These are phyloP conservation scores for Arctostaphylos glauca DNA, from an alignment of 148 eudicot species.

Conservation along the genomic window DNA sequence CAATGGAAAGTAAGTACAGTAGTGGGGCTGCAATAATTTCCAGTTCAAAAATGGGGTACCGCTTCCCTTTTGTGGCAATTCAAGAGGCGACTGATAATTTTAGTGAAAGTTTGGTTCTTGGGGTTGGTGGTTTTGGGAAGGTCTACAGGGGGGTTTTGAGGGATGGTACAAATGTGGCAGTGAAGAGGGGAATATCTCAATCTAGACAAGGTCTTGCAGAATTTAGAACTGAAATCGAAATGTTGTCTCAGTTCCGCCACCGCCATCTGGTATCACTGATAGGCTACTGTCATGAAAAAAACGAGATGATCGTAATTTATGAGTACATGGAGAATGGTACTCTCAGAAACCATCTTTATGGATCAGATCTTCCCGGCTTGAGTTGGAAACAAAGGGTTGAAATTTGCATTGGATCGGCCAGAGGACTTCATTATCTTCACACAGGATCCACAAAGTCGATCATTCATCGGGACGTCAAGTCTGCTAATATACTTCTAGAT, in stretches of 20 bases:
- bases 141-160: conserved; percentile 57
- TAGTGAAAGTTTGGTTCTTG: conserved; percentile 48
- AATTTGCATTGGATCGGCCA: conserved; percentile 65
- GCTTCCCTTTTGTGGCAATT: conserved; percentile 47
- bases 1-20: neutral
- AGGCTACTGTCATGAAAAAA: conserved; percentile 58
- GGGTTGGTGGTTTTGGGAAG: conserved; percentile 71
- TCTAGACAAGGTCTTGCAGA: conserved; percentile 56
- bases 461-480: conserved; percentile 70
- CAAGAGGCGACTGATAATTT: conserved; percentile 58
- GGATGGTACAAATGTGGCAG: conserved; percentile 48
- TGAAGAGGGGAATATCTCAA: conserved; percentile 54
- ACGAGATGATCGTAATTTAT: conserved; percentile 65
- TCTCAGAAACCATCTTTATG: conserved; percentile 59
- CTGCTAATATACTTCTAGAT: conserved; percentile 63
- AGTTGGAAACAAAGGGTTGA: conserved; percentile 71
- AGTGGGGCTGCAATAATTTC: conserved; percentile 25
- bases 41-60: conserved; percentile 40
- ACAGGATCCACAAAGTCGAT: conserved; percentile 56
- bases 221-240: conserved; percentile 60
- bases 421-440: conserved; percentile 72
- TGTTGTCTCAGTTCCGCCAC: conserved; percentile 70
- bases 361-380: conserved; percentile 39
- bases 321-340: conserved; percentile 73
- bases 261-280: conserved; percentile 68